Evolutionary conservation across 2,329 filamentous ascomycete species (phyloP), one percentile per base, ranked within the genome.

Genomic region (Epichloe gansuensis): DNA sequence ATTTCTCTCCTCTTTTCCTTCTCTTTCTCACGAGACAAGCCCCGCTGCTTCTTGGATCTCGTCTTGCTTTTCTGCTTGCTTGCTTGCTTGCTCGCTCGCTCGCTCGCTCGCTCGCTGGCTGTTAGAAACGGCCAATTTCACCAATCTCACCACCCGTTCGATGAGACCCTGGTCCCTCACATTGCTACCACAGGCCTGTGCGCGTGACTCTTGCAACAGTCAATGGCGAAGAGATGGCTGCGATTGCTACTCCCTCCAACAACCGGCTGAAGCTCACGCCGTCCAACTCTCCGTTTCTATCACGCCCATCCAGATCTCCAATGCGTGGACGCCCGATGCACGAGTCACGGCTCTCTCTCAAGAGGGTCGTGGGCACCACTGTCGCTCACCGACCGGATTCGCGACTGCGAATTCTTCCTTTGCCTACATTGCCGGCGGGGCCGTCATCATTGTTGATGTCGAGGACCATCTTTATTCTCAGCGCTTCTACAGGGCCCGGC

Each of bases 331-430:
- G 75, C 50, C 54, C 65, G 46, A 59, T 66, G 12, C 71, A 73
- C 55, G 78, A 83, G 54, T 74, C 79, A 23, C 77, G 78, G 42
- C 75, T 96, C 45, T 85, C 85, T 41, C 74, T 96, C 56, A 85
- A 84, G 66, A 83, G 88, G 57, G 89, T 97, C 53, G 86, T 97
- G 62, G 93, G 93, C 46, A 95, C 91, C 25, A 97, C 91, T 91
- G 89, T 57, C 81, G 76, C 59, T 87, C 86, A 4, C 85, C 89
- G 42, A 91, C 86, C 64, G 89, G 88, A 57, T 95, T 98, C 68
- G 90, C 94, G 65, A 83, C 81, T 57, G 82, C 91, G 55, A 75
- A 85, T 42, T 80, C 83, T 12, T 84, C 78, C 49, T 95, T 97
- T 68, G 90, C 90, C 52, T 93, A 95, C 66, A 91, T 90, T 57